Base-by-base conservation (phyloP, 1,139 yeast species). In the Lodderomyces beijingensis region DNA sequence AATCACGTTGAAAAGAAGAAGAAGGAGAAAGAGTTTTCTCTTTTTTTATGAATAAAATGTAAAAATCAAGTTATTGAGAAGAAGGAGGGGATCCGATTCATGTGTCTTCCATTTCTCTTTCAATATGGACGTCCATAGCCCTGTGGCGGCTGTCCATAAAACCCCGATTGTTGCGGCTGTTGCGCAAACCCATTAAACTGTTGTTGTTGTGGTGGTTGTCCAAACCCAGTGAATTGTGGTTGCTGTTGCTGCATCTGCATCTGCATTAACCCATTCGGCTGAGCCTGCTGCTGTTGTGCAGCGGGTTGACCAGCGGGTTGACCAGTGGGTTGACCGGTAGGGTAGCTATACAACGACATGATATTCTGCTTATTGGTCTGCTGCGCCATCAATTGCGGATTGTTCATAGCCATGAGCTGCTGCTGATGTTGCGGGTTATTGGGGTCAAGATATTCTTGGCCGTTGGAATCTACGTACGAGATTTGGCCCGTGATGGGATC, bases 401-500 rank as follows among this genome's bases (percentile, higher is more conserved):
- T 65, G 13, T 55, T 50, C 43, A 70, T 75, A 41, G 63, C 74
- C 39, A 54, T 52, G 37, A 71, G 57, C 43, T 65, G 57, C 41
- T 70, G 73, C 44, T 74, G 79, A 43, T 72, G 79, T 38, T 64
- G 68, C 3, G 74, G 73, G 38, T 74, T 77, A 34, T 47, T 61
- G 11, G 79, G 77, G 48, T 74, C 80, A 43, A 74, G 54, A 42
- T 75, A 75, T 46, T 74, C 78, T 48, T 76, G 80, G 2, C 81
- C 80, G 38, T 69, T 72, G 3, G 68, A 54, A 46, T 78, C 85
- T 29, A 78, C 65, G 43, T 77, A 75, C 28, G 73, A 72, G n/a
- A 77, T 53, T 35, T 68, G 69, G 15, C 84, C 84, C 0, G 82
- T 76, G 10, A 65, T 52, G 5, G 83, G 83, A 44, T 78, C 84